These are phyloP conservation scores for Phaeosphaeria sp. DNA, from an alignment of 2,329 filamentous ascomycete species.

Conservation along the genomic window DNA sequence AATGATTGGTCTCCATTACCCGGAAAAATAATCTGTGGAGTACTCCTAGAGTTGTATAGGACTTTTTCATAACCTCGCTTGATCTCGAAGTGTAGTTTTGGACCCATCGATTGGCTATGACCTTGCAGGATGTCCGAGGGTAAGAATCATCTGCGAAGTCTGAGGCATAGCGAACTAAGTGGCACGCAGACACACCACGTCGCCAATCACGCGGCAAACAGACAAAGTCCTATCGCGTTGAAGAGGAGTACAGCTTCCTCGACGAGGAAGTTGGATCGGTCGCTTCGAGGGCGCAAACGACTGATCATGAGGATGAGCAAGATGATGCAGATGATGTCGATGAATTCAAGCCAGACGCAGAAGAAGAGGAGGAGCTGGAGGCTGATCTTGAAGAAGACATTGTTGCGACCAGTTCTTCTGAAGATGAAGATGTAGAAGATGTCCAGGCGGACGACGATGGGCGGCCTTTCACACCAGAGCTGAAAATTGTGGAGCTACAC, in stretches of 20 bases:
- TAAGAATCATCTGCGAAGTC: not conserved
- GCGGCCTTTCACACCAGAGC: slow-evolving; percentile 9
- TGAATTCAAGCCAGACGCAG: slow-evolving; percentile 31
- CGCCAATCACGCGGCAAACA: slow-evolving; percentile 30
- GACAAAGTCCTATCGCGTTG: slow-evolving; percentile 25
- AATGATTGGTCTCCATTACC: not conserved
- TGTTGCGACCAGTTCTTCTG: slow-evolving; percentile 36
- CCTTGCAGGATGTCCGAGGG: not conserved
- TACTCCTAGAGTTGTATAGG: not conserved
- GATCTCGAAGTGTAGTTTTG: not conserved
- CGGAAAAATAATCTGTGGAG: no score
- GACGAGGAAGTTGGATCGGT: slow-evolving; percentile 23
- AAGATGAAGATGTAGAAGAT: slow-evolving; percentile 16
- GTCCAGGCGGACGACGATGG: not conserved
- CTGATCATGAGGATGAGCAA: slow-evolving; percentile 16
- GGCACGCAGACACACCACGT: slow-evolving; percentile 17
- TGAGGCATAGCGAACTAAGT: not conserved
- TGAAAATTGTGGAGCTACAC: slow-evolving; percentile 19
- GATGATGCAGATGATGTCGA: slow-evolving; percentile 34
- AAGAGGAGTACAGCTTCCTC: slow-evolving; percentile 29
- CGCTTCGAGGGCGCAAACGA: slow-evolving; percentile 13
- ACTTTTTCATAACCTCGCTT: not conserved
- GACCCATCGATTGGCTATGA: not conserved
- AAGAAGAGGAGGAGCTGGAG: slow-evolving; percentile 33
- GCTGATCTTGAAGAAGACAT: slow-evolving; percentile 32